A percentile compares a stretch with the other conserved stretches of the same genome.
Conservation (phyloP, 331 rosid genomes). For the Phaseolus coccineus region DNA sequence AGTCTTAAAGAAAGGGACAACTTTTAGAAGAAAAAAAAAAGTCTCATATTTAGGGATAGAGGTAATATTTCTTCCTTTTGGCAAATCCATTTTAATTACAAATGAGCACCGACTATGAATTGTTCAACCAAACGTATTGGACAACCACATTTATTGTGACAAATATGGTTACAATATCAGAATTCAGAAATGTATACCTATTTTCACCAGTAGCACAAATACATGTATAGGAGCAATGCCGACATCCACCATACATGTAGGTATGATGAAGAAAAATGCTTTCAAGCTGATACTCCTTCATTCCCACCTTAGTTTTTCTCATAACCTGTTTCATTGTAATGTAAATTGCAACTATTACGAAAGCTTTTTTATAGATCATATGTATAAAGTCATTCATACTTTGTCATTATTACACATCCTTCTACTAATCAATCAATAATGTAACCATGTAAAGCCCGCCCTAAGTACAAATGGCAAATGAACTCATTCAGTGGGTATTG, state of each 20-base stretch:
- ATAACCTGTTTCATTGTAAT: constrained; percentile 67
- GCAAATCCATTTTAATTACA: too few relatives aligned
- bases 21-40: too few relatives aligned
- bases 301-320: constrained; percentile 77
- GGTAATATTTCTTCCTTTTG: too few relatives aligned
- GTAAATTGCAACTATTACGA: constrained; percentile 4
- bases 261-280: constrained; percentile 95
- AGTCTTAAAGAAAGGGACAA: too few relatives aligned
- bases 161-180: constrained; percentile 8
- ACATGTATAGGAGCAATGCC: constrained; percentile 96
- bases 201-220: constrained; percentile 92
- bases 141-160: constrained; percentile 8
- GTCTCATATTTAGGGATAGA: too few relatives aligned
- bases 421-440: constrained; percentile 21
- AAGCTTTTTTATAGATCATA: constrained; percentile 24
- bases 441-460: constrained; percentile 3
- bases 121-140: neutral
- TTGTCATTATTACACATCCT: constrained; percentile 22
- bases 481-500: too few relatives aligned
- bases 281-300: constrained; percentile 93
- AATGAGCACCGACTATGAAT: neutral
- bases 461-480: neutral
- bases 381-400: neutral
- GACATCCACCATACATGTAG: constrained; percentile 96
- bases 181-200: constrained; percentile 56